Conservation (phyloP, 306 rosid species). For the Nissolia schottii region DNA sequence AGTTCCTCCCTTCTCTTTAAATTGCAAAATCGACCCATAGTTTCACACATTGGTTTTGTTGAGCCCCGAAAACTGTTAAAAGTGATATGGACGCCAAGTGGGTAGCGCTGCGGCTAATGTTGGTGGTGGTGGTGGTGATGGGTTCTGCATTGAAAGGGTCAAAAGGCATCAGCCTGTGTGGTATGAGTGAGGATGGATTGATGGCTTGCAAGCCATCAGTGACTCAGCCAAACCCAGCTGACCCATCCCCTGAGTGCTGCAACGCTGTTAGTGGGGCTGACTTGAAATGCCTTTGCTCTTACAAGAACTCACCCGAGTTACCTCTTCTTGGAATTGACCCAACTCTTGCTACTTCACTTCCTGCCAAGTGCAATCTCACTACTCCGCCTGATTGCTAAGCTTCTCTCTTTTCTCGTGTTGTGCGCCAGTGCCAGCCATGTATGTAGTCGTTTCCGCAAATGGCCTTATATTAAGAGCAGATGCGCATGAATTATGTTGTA, state of each 20-base stretch:
- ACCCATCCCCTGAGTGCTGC: slow-evolving; percentile 48
- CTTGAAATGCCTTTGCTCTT: slow-evolving; percentile 63
- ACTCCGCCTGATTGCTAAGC: slow-evolving; percentile 43
- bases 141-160: slow-evolving; percentile 12
- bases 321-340: slow-evolving; percentile 64
- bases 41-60: background rate
- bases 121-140: slow-evolving; percentile 9
- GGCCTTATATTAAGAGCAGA: background rate
- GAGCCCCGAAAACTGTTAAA: background rate
- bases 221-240: slow-evolving; percentile 47
- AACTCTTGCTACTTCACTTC: slow-evolving; percentile 56
- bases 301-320: slow-evolving; percentile 43
- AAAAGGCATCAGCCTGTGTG: slow-evolving; percentile 33
- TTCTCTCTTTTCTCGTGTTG: background rate
- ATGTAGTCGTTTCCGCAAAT: background rate
- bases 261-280: slow-evolving; percentile 48
- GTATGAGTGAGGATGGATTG: slow-evolving; percentile 45
- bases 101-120: background rate
- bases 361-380: slow-evolving; percentile 57
- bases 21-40: background rate
- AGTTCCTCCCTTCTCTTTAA: background rate
- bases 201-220: slow-evolving; percentile 64
- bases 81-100: background rate
- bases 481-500: background rate
- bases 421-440: background rate